Percentiles rank a stretch among this genome's conserved stretches.
Conservation (phyloP, 192 early-diverging fungal genomes). For the Coemansia sp. region DNA sequence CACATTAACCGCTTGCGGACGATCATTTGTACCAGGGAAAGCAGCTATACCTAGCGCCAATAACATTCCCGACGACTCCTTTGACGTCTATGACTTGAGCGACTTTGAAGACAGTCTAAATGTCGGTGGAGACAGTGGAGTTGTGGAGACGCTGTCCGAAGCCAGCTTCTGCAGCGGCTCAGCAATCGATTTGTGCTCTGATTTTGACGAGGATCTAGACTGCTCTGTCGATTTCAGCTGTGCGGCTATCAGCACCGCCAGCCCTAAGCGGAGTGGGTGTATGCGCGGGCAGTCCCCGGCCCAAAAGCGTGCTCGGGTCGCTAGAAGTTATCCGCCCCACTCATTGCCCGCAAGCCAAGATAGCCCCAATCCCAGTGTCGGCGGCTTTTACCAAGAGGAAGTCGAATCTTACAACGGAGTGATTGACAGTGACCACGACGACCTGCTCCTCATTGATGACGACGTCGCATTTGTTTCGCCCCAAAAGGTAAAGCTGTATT, state of each 20-base stretch:
- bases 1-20: background rate
- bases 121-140: background rate
- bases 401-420: background rate
- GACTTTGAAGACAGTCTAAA: slow-evolving; percentile 23
- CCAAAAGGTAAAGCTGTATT: background rate
- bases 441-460: slow-evolving; percentile 1
- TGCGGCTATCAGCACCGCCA: background rate
- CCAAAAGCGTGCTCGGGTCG: slow-evolving; percentile 4
- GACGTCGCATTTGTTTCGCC: background rate
- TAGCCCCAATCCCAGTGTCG: background rate
- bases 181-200: slow-evolving; percentile 24
- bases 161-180: background rate
- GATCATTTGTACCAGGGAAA: background rate
- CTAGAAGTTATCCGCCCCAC: background rate
- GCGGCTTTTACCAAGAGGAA: background rate
- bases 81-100: slow-evolving; percentile 26
- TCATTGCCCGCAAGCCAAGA: background rate
- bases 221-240: background rate
- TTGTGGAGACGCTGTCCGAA: background rate
- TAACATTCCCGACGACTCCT: slow-evolving; percentile 1
- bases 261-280: slow-evolving; percentile 10
- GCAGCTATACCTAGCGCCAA: background rate
- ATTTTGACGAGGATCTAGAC: slow-evolving; percentile 18
- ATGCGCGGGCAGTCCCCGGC: background rate
- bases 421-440: background rate